Evolutionary conservation across 148 eudicot species (phyloP), one percentile per base, ranked within the genome.

Genomic region (Tetragonia tetragonoides): DNA sequence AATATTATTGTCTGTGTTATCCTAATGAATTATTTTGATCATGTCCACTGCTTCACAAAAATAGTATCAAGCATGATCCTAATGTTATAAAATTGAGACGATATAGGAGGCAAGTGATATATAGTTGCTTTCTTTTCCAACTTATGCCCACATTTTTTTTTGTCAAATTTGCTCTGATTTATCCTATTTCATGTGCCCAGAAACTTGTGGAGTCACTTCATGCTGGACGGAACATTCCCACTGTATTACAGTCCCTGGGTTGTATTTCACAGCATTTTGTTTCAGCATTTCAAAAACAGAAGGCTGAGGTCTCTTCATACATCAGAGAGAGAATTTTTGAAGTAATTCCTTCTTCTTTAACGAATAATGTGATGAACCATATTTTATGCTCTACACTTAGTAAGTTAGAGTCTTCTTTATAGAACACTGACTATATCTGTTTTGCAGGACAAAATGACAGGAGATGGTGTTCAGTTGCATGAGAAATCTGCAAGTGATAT

Each of bases 241-340:
- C 95, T 72, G 89, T 88, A 44, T 77, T 95, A 87, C 97, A 93
- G 81, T 90, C 99, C 40, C 84, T 93, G 83, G 97, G 99, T 75
- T 93, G 97, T 73, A 40, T 91, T 66, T 90, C 96, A 73, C 94
- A 89, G 67, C 86, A 90, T 85, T 89, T 86, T 70, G 75, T 80
- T 80, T 72, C 85, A 77, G 75, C 89, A 75, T 91, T 88, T 85
- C 90, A 95, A 80, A 77, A 81, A 68, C 91, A 84, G 61, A 86
- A 80, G 75, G 80, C 80, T 78, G 90, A 83, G 70, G 87, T 95
- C 70, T 76, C 80, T 65, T 81, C 75, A 38, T 89, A 82, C 82
- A 91, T 95, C 69, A 66, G 81, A 64, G 86, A 88, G 75, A 75
- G 79, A 57, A 73, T 93, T 73, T 86, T 95, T 62, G 84, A 67